Percentiles rank a stretch among this genome's conserved stretches.
Conservation (phyloP, 2,329 filamentous ascomycete genomes). For the Penicillium sclerotigenum region DNA sequence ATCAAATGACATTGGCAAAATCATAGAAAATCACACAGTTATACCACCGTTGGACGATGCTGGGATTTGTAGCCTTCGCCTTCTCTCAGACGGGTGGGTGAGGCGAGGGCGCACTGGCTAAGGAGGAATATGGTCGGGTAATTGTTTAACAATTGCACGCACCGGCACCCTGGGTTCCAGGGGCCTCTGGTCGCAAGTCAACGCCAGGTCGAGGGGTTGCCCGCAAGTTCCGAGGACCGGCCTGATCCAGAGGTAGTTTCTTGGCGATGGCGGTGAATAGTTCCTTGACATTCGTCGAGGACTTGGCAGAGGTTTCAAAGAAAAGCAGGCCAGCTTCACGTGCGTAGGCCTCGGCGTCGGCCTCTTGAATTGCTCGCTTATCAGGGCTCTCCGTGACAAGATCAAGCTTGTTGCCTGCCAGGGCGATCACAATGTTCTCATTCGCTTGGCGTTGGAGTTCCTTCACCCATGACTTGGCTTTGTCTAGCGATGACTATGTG, state of each 20-base stretch:
- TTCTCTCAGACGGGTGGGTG: neutral
- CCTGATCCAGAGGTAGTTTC: conserved; percentile 95
- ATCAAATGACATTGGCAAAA: conserved; percentile 7
- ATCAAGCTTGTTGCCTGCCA: conserved; percentile 97
- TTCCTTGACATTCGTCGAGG: conserved; percentile 90
- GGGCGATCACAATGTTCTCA: conserved; percentile 98
- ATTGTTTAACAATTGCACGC: conserved; percentile 61
- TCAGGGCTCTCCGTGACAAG: conserved; percentile 90
- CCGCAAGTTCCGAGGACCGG: conserved; percentile 81
- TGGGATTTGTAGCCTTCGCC: neutral
- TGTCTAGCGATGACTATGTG: conserved; percentile 84
- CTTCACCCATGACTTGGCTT: conserved; percentile 99
- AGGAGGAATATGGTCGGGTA: neutral
- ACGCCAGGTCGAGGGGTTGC: conserved; percentile 62
- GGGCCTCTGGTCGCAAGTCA: conserved; percentile 62
- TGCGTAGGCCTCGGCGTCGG: conserved; percentile 93
- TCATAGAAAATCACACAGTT: conserved; percentile 10
- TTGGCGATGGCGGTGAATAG: conserved; percentile 97
- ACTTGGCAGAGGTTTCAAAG: conserved; percentile 98
- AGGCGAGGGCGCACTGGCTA: neutral
- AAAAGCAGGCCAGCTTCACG: conserved; percentile 90
- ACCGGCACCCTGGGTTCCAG: conserved; percentile 57
- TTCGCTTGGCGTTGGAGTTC: conserved; percentile 98
- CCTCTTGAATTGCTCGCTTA: conserved; percentile 85
- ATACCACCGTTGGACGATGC: conserved; percentile 6